phyloP scores from a whole-genome alignment of 768 basidiomycete genomes.

The Mycena amicta region DNA sequence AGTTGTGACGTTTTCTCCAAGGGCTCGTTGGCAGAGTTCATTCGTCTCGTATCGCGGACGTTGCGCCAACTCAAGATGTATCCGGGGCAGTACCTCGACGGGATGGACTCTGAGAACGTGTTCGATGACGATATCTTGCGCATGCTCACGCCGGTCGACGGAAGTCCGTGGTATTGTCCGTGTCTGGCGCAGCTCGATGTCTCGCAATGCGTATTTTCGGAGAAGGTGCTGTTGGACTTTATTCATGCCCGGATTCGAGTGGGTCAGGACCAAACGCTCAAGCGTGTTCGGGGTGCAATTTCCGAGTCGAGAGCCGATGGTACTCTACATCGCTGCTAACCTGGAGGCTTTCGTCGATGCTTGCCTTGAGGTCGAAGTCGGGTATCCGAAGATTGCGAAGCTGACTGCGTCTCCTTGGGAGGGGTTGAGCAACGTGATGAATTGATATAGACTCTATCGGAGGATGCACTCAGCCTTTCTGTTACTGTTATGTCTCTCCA shows the following conservation, averaged over 20 bases:
- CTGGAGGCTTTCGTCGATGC: too few relatives aligned
- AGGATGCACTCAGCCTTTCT: too few relatives aligned
- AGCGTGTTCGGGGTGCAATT: too few relatives aligned
- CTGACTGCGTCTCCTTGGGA: too few relatives aligned
- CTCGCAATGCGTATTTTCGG: neutral
- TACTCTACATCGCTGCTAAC: too few relatives aligned
- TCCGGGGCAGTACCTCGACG: neutral
- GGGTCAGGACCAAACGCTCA: neutral
- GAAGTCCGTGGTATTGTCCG: neutral
- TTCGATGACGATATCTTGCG: neutral
- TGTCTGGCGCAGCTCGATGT: neutral
- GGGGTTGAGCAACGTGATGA: too few relatives aligned
- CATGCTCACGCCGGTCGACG: neutral
- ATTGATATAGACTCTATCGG: too few relatives aligned
- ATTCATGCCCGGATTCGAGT: neutral
- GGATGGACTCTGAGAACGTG: neutral
- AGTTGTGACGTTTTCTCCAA: neutral
- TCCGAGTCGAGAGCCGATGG: too few relatives aligned
- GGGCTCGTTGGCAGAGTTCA: neutral
- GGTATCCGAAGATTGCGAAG: too few relatives aligned
- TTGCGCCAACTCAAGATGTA: neutral
- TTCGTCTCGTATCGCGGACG: neutral
- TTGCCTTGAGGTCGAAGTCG: too few relatives aligned
- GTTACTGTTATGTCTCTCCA: too few relatives aligned
- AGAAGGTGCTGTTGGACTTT: neutral